Base-by-base conservation (phyloP, 2,329 filamentous ascomycete genomes). In the Aspergillus luchuensis region DNA sequence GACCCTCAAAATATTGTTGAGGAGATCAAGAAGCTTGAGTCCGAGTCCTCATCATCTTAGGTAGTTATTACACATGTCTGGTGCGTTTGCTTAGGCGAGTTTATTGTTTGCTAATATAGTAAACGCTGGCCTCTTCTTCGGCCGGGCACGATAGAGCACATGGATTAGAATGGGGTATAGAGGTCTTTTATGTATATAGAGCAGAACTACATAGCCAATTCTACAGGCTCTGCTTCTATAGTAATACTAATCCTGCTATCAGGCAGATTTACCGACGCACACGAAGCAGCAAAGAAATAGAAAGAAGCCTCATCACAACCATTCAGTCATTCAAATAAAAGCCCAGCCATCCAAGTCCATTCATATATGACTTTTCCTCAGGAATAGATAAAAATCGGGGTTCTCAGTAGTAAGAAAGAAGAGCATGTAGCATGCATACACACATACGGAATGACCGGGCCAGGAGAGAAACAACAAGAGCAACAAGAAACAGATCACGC, bases 1-100 rank as follows among this genome's bases (percentile, higher is more conserved):
- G 86, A 88, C 59, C 80, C 83, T 1, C 82, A 85, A 60, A 89
- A 89, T 61, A 86, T 86, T 50, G 80, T 82, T 0, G 84, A 86
- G 54, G 81, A 87, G 67, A 73, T 88, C 23, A 47, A 25, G 2
- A 47, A 47, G 53, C 45, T 28, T 11, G 39, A 56, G 17, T 19
- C 41, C 25, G 39, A 56, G 17, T 19, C 41, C 8, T 56, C 30
- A 10, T 25, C n/a, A 13, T 17, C 23, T 13, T 6, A n/a, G 10
- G 28, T 30, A 13, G 5, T 36, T 15, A 36, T 5, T 11, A 30
- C 11, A 15, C 33, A 36, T 36, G 11, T 23, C 17, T 33, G 10
- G 33, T 21, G 19, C 21, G 19, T 36, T 11, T 25, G 17, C n/a
- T 39, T 30, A 39, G 19, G 17, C 43, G 80, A 30, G 25, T 4